Evolutionary conservation across 306 rosid species (phyloP), one percentile per base, ranked within the genome.

Genomic region (Casuarina equisetifolia): DNA sequence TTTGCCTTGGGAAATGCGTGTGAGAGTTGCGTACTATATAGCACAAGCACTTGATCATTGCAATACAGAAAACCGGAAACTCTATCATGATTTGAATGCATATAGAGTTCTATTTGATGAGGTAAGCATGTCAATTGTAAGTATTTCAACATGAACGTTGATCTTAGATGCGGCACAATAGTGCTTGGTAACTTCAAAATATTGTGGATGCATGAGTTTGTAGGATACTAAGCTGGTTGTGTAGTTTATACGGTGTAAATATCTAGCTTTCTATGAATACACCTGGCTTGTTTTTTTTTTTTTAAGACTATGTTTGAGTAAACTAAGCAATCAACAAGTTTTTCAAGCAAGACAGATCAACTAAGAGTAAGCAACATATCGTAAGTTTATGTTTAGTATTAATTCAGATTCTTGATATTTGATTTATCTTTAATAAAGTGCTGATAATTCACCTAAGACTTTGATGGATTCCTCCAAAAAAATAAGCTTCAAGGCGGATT

Each of bases 1-100:
- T 46, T 80, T 94, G 79, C 95, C 95, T 2, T 94, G 98, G 97
- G 98, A 92, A 80, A 94, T 92, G 98, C 94, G 97, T 64, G 86
- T 89, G 39, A 84, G 98, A 86, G 95, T 94, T 85, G 98, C 97
- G 19, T 83, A 86, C 81, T 84, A 87, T 80, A 93, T 92, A 53
- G 97, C 97, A 16, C 91, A 85, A 84, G 97, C 97, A 38, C 97
- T 94, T 20, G 97, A 90, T 76, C 93, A 90, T 72, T 94, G 98
- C 79, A 88, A 86, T 86, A 64, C 84, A 44, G 96, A 92, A 80
- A 90, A 90, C 79, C 86, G 90, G 46, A 94, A 94, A 77, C 86
- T 92, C 64, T 94, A 94, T 81, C 98, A 94, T 54, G 98, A 94
- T 76, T 81, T 93, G 76, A 93, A 93, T 78, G 96, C 98, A 1